phyloP scores from a whole-genome alignment of 169 alveolate species.

The Plasmodium vinckei region DNA sequence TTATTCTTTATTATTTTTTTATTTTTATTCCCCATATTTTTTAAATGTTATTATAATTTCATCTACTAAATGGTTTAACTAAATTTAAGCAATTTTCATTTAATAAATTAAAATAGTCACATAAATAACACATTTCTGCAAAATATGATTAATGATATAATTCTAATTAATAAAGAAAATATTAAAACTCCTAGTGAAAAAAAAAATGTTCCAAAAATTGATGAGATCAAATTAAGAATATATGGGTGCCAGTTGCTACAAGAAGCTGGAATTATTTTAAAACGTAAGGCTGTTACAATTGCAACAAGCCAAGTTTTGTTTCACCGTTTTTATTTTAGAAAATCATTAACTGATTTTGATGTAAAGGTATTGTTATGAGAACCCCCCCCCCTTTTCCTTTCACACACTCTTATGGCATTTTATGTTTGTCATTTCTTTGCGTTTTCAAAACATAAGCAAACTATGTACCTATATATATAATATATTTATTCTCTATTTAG shows the following conservation, averaged over 20 bases:
- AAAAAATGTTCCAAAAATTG: constrained; percentile 51
- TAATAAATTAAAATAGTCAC: too few species aligned
- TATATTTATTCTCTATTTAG: constrained; percentile 50
- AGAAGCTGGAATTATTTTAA: constrained; percentile 91
- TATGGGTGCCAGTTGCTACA: constrained; percentile 80
- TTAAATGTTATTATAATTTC: too few species aligned
- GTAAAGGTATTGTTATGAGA: constrained; percentile 79
- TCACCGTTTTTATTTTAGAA: constrained; percentile 90
- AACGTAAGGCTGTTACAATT: constrained; percentile 90
- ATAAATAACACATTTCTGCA: not conserved
- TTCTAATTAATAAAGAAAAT: constrained; percentile 35
- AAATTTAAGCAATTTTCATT: too few species aligned
- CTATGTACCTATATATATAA: not conserved
- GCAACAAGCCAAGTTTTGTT: constrained; percentile 91
- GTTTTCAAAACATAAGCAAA: not conserved
- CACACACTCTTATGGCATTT: too few species aligned
- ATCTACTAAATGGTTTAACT: too few species aligned
- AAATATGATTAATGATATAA: constrained; percentile 73
- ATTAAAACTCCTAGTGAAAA: constrained; percentile 74
- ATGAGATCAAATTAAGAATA: constrained; percentile 69
- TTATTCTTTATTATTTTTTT: too few species aligned
- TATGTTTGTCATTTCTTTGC: not conserved
- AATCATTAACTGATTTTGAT: constrained; percentile 88
- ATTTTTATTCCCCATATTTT: too few species aligned
- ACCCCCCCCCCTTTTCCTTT: too few species aligned